These are phyloP conservation scores for Ceriops zippeliana DNA, from an alignment of 345 rosid species.

Conservation along the genomic window DNA sequence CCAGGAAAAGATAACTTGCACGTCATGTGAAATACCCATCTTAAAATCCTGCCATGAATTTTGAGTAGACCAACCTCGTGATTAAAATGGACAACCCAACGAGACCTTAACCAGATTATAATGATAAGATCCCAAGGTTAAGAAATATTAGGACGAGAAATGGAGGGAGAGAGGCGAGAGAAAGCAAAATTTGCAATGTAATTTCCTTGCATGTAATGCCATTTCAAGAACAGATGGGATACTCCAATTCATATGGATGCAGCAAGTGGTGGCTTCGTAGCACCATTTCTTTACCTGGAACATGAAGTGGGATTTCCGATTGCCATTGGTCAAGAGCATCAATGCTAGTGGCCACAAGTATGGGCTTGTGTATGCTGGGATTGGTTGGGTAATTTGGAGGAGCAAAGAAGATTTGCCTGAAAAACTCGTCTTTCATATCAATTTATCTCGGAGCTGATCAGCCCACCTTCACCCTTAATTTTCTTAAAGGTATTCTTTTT, in stretches of 20 bases:
- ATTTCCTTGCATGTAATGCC: no score
- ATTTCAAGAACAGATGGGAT: background rate
- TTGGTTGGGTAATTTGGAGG: constrained; percentile 1
- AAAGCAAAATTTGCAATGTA: no score
- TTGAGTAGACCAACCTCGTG: no score
- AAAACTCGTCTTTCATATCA: background rate
- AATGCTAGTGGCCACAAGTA: background rate
- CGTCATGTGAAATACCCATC: no score
- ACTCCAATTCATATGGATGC: constrained; percentile 1
- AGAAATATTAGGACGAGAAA: no score
- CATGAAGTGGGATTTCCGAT: background rate
- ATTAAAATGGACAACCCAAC: no score
- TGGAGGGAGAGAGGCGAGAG: no score
- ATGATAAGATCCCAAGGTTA: no score
- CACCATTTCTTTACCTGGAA: background rate
- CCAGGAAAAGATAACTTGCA: no score
- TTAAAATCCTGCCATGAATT: no score
- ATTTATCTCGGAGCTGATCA: no score
- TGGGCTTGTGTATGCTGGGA: background rate
- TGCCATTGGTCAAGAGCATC: constrained; percentile 1
- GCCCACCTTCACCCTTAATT: background rate
- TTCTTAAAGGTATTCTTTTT: background rate
- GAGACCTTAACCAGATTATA: no score
- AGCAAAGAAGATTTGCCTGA: constrained; percentile 5
- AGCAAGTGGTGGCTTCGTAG: background rate